Evolutionary conservation across 495 filamentous ascomycete genomes (phyloP), one percentile per base, ranked within the genome.

Genomic region (Aeminium ludgeri): DNA sequence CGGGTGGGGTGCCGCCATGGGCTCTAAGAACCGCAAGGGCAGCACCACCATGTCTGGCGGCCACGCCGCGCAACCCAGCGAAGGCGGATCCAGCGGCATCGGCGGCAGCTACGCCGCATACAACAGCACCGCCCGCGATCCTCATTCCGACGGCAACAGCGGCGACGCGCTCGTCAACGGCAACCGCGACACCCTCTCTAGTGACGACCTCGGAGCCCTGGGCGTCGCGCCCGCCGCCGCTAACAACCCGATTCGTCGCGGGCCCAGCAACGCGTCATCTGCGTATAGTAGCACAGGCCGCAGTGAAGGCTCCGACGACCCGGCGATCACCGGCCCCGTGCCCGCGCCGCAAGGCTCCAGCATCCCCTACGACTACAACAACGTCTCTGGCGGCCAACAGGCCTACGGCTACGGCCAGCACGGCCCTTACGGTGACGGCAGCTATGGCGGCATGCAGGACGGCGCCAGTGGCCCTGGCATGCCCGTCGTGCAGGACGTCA

Each of bases 211-310:
- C 48, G 79, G 73, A 17, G 66, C 69, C 7, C 75, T 92, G 56
- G 87, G 83, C 13, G 65, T 69, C 10, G 72, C 58, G 20, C 83
- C 84, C 0, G 59, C 65, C 3, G 71, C 78, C 10, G 67, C 69
- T 28, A 67, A 72, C 31, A 60, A 60, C 18, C 78, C 79, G 49
- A 79, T 96, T 23, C 81, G 81, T 47, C 80, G 89, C 29, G 89
- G 89, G 1, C 80, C 87, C 11, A 94, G 86, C 1, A 97, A 97
- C 59, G 89, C 89, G 15, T 97, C 89, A 1, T 96, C 89, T 0
- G 84, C 82, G 8, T 97, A 97, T 58, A 95, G 87, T 27, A 75
- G 75, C 10, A 80, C 70, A 10, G 76, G 77, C 32, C 71, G 73
- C 34, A 95, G 91, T 2, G 86, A 95, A 49, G 75, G 73, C 6